Conservation (phyloP, 371 early-diverging fungal genomes). For the Mortierella polycephala region DNA sequence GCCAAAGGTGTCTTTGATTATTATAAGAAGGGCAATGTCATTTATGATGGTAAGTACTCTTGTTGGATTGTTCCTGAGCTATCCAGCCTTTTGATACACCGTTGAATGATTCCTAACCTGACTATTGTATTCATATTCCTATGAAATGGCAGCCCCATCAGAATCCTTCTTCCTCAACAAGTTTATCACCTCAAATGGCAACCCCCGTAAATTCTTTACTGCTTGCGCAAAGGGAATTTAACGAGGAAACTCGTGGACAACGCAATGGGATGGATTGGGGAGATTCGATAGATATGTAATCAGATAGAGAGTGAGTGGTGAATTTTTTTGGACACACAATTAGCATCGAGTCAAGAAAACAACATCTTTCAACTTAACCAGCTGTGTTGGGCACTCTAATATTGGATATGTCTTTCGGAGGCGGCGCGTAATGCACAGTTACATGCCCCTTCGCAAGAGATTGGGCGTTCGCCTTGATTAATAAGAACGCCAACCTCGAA, state of each 20-base stretch:
- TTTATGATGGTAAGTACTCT: conserved; percentile 49
- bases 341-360: too few relatives aligned
- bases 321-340: too few relatives aligned
- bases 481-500: background rate
- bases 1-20: conserved; percentile 56
- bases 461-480: background rate
- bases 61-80: background rate
- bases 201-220: conserved; percentile 58
- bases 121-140: background rate
- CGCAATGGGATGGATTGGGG: background rate
- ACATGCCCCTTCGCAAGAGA: background rate
- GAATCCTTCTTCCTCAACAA: conserved; percentile 51
- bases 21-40: conserved; percentile 52
- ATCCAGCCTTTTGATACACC: too few relatives aligned
- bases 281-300: background rate
- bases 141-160: conserved; percentile 33
- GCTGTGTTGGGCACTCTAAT: too few relatives aligned
- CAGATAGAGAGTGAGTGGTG: background rate
- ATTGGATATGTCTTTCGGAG: background rate
- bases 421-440: background rate
- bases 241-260: background rate
- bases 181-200: conserved; percentile 53
- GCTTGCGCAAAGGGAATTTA: conserved; percentile 55
- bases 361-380: too few relatives aligned
- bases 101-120: too few relatives aligned